Conservation (phyloP, 352 stramenopile species). For the Phytophthora colocasiae region DNA sequence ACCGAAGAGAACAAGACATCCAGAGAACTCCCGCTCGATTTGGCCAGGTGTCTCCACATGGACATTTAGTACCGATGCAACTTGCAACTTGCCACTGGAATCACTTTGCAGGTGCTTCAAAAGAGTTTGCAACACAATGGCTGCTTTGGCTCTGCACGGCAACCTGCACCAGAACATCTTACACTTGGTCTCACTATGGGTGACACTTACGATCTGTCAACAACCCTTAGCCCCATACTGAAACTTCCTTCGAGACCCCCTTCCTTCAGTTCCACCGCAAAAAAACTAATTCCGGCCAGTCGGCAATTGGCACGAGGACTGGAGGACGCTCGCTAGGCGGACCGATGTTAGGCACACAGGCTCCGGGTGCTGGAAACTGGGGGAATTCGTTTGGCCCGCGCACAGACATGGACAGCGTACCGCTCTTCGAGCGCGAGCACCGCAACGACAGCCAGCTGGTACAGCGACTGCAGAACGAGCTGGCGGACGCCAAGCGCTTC, state of each 20-base stretch:
- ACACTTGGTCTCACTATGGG: slow-evolving; percentile 24
- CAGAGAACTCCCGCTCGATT: slow-evolving; percentile 20
- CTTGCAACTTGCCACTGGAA: background rate
- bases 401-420: slow-evolving; percentile 83
- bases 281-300: slow-evolving; percentile 31
- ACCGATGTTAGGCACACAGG: slow-evolving; percentile 49
- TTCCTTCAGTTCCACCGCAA: slow-evolving; percentile 27
- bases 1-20: slow-evolving; percentile 13
- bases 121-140: slow-evolving; percentile 6
- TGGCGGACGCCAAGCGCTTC: slow-evolving; percentile 86
- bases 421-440: slow-evolving; percentile 88
- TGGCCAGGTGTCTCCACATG: slow-evolving; percentile 15
- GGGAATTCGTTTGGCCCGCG: slow-evolving; percentile 54
- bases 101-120: background rate
- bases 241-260: slow-evolving; percentile 8
- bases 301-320: slow-evolving; percentile 8
- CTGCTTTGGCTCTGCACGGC: slow-evolving; percentile 14
- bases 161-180: slow-evolving; percentile 25
- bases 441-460: slow-evolving; percentile 86
- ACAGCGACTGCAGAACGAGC: slow-evolving; percentile 84
- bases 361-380: slow-evolving; percentile 49
- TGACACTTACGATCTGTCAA: slow-evolving; percentile 24
- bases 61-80: too few species aligned
- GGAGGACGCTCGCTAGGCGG: slow-evolving; percentile 8
- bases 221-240: slow-evolving; percentile 16